phyloP scores from a whole-genome alignment of 306 rosid species.

The Pyrus bretschneideri region DNA sequence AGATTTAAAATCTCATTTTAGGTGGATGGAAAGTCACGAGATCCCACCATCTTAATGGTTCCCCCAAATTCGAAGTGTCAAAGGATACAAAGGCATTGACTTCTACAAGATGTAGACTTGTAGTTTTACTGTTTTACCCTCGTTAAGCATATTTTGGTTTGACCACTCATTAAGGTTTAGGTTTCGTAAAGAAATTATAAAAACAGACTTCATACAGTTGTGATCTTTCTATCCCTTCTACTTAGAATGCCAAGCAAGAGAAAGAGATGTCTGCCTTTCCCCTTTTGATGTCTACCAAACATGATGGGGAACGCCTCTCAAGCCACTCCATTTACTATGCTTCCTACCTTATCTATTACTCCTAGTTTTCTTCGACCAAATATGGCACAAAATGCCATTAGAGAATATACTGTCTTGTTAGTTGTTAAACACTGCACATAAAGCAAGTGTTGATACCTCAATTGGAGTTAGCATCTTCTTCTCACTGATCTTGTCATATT shows the following conservation, averaged over 20 bases:
- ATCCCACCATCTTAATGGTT: background rate
- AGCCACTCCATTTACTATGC: background rate
- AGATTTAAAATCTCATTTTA: background rate
- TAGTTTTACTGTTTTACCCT: background rate
- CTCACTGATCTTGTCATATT: slow-evolving; percentile 95
- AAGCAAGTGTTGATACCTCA: slow-evolving; percentile 54
- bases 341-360: background rate
- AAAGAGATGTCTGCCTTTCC: background rate
- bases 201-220: background rate
- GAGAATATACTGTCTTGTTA: background rate
- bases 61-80: background rate
- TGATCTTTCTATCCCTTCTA: background rate
- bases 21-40: background rate
- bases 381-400: background rate
- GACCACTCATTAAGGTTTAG: background rate
- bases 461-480: slow-evolving; percentile 95
- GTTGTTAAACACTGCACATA: slow-evolving; percentile 11
- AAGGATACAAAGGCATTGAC: background rate
- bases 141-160: background rate
- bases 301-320: background rate
- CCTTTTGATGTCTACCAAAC: background rate
- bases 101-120: background rate
- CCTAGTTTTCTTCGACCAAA: background rate
- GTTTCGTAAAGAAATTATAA: background rate
- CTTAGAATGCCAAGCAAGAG: background rate